A percentile compares a stretch with the other conserved stretches of the same genome.
Conservation (phyloP, 2,329 filamentous ascomycete species). For the Coccinonectria pachysandricola region DNA sequence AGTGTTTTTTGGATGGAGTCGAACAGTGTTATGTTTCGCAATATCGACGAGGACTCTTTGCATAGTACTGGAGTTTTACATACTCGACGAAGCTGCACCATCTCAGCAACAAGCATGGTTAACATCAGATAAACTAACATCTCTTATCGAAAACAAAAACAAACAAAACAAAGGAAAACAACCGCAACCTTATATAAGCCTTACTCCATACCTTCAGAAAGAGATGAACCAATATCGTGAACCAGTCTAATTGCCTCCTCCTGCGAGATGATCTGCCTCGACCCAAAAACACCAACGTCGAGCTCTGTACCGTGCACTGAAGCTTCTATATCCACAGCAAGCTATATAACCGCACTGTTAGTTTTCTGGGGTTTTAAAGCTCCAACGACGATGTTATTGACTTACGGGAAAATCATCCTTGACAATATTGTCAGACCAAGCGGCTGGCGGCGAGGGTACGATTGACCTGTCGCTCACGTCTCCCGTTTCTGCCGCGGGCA, state of each 20-base stretch:
- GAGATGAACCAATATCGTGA: constrained; percentile 11
- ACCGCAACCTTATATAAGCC: constrained; percentile 2
- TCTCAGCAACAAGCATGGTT: no score
- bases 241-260: constrained; percentile 18
- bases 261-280: constrained; percentile 16
- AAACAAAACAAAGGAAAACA: not conserved
- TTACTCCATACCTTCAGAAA: constrained; percentile 7
- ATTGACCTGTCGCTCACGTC: not conserved
- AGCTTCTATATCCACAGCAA: constrained; percentile 31
- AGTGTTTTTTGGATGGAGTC: no score
- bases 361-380: not conserved
- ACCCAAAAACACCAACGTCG: constrained; percentile 33
- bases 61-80: no score
- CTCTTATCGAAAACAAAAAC: no score
- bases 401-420: constrained; percentile 20
- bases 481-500: constrained; percentile 1
- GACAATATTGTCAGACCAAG: constrained; percentile 14
- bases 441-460: constrained; percentile 3
- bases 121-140: no score
- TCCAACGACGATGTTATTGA: not conserved
- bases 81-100: no score
- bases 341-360: constrained; percentile 16
- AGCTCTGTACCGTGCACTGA: constrained; percentile 21
- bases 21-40: no score
- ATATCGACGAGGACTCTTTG: no score